Conservation (phyloP, 345 rosid genomes). For the Eucalyptus victrix region DNA sequence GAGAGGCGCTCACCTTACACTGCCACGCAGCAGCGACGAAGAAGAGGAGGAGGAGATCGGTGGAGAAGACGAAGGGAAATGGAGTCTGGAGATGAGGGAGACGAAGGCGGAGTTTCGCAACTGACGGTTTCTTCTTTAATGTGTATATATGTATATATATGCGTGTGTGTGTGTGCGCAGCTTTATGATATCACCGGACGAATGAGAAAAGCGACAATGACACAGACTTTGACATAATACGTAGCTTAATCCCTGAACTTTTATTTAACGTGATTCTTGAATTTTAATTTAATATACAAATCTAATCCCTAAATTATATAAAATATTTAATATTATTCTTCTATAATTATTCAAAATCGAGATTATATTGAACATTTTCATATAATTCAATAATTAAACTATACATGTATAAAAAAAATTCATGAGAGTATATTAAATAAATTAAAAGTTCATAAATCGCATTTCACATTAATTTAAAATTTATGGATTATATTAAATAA, state of each 20-base stretch:
- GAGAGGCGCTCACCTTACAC: background rate
- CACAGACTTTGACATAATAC: too few relatives aligned
- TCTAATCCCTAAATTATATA: accelerated
- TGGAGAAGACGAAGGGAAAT: background rate
- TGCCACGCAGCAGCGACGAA: background rate
- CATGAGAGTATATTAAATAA: accelerated
- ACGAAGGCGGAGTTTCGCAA: background rate
- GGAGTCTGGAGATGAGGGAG: background rate
- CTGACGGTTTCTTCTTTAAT: background rate
- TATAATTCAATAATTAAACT: accelerated
- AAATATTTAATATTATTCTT: accelerated
- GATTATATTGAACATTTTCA: accelerated
- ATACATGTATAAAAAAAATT: accelerated
- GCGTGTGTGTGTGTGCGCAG: accelerated
- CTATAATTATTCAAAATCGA: accelerated
- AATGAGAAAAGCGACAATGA: background rate
- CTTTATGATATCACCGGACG: background rate
- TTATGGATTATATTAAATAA: accelerated
- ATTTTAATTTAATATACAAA: accelerated
- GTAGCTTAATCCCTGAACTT: accelerated
- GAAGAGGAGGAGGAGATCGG: background rate
- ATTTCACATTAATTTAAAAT: too few relatives aligned
- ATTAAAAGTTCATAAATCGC: accelerated
- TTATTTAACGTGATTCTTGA: accelerated
- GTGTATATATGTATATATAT: accelerated